Base-by-base conservation (phyloP, 2,329 filamentous ascomycete species). In the Beauveria varroae region DNA sequence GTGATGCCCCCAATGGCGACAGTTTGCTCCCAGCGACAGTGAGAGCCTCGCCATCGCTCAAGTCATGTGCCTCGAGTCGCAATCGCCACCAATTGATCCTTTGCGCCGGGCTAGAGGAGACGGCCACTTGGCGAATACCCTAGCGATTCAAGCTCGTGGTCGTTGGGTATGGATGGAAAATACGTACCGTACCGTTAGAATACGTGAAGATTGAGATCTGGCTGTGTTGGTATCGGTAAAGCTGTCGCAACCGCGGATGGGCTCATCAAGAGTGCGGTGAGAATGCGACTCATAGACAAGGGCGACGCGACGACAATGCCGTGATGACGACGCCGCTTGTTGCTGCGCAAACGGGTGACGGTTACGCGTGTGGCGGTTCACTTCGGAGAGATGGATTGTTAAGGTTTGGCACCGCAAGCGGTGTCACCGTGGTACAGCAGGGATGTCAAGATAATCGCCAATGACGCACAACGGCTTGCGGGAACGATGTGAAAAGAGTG, bases 401-500 rank as follows among this genome's bases (percentile, higher is more conserved):
- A 61, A 57, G 53, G 53, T 61, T 61, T 61, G 43, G 53, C 52
- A 56, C 44, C 53, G 60, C 43, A 61, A 61, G 53, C 60, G 52
- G 60, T 61, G 46, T 57, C 37, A 50, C 60, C 12, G 60, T 61
- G 10, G 44, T 18, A 56, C 60, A 60, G 20, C 57, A 60, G 28
- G 37, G 44, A 58, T 60, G 57, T 53, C 57, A 37, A 40, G 50
- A 54, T 46, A 46, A 46, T 60, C 57, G 50, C 28, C 49, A 54
- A 28, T 53, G 40, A 47, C 49, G 41, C 49, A 53, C 40, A 47
- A 54, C 26, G 41, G 26, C 8, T 43, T 20, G 41, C 41, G 24
- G 37, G 47, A 37, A 28, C 41, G 26, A 40, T 30, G 57, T 18
- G 8, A 22, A 34, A 53, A 12, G 24, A 20, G 20, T 14, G 41